phyloP scores from a whole-genome alignment of 1,284 basidiomycete genomes.

The Malassezia arunalokei region DNA sequence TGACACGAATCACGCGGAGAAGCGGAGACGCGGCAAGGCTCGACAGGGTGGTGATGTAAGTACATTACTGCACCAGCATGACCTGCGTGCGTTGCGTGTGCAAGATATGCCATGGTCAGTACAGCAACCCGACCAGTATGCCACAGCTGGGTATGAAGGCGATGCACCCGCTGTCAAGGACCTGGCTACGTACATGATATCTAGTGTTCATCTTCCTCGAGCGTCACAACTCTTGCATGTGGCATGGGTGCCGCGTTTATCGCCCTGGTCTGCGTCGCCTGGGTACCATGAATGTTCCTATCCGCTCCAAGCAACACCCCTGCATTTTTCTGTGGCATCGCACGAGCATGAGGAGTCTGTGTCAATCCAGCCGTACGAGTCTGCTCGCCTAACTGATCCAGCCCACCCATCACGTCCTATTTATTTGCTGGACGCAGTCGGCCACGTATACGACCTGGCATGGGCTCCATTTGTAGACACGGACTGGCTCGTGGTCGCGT shows the following conservation, averaged over 20 bases:
- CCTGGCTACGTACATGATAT: not conserved
- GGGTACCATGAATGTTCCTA: no score
- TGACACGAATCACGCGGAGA: not conserved
- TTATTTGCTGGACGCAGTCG: constrained; percentile 8
- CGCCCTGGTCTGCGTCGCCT: not conserved
- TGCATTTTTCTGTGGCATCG: not conserved
- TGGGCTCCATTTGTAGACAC: constrained; percentile 6
- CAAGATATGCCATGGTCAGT: constrained; percentile 13
- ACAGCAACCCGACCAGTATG: not conserved
- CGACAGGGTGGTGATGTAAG: constrained; percentile 25
- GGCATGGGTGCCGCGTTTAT: not conserved
- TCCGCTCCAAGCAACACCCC: not conserved
- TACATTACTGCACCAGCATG: constrained; percentile 24
- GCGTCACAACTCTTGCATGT: constrained; percentile 1
- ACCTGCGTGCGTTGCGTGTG: constrained; percentile 17
- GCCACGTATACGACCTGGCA: constrained; percentile 10
- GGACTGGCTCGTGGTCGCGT: constrained; percentile 8
- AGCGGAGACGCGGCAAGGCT: constrained; percentile 7
- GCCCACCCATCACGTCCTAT: not conserved
- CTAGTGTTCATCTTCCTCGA: constrained; percentile 5
- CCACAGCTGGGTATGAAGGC: not conserved
- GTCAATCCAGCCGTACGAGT: not conserved
- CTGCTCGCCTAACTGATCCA: not conserved
- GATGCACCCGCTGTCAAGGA: not conserved
- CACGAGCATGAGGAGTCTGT: not conserved